Evolutionary conservation across 768 basidiomycete species (phyloP), one percentile per base, ranked within the genome.

Genomic region (Naganishia friedmannii): DNA sequence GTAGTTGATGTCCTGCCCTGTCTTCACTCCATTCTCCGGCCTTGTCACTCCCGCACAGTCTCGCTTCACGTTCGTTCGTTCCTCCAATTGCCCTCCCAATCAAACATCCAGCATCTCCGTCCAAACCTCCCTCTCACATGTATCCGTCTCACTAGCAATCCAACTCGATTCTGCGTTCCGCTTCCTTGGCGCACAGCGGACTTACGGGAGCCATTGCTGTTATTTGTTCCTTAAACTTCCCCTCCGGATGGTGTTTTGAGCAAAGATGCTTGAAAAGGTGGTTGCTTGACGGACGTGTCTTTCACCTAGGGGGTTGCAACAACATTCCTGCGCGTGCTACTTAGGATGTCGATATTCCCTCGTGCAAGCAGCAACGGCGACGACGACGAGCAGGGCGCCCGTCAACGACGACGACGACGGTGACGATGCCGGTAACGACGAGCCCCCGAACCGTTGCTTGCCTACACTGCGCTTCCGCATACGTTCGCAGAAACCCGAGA

Each of bases 171-270:
- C 31, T 19, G 1, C 8, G 17, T n/a, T 39, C 34, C 57, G 28
- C 2, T 17, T 23, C 45, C 6, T 57, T 31, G 55, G 31, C 17
- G 34, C 31, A 57, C 42, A 42, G 42, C 34, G 12, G 48, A 66
- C 65, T 66, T 54, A 66, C 65, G 48, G 65, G 65, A 66, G 65
- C 65, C 65, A 66, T 66, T 66, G 65, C 53, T 66, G 65, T 31
- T 66, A 45, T 31, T 29, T 66, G 32, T 54, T 46, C 48, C 63
- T 46, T 46, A 37, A 57, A 57, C 32, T 63, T 63, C 60, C 60
- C 60, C 60, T 63, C 60, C 60, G 34, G 34, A 58, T 34, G 60
- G 60, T 63, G 37, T 63, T 42, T 63, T 63, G 60, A 46, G 65
- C 46, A 66, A 66, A 66, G 65, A 53, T 46, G 46, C 48, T 66